phyloP scores from a whole-genome alignment of 2,329 filamentous ascomycete species.

The Neonectria punicea region DNA sequence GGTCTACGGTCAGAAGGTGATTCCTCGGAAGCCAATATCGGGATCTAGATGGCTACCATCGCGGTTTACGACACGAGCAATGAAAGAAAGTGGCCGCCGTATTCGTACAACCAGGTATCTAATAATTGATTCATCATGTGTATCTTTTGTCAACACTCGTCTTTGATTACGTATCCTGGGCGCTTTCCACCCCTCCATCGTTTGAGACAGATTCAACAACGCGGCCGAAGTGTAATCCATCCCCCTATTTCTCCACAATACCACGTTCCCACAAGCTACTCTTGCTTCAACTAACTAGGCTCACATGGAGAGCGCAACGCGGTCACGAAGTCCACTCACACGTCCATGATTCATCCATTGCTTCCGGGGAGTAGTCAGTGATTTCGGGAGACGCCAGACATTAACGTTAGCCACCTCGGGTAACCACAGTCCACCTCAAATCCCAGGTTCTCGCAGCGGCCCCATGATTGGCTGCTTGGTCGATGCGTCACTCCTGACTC shows the following conservation, averaged over 20 bases:
- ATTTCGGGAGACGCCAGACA: conserved; percentile 1
- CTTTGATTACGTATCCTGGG: not conserved
- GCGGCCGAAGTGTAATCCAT: not conserved
- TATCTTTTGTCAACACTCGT: not conserved
- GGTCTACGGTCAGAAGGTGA: not conserved
- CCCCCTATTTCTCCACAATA: not conserved
- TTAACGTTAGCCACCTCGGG: conserved; percentile 31
- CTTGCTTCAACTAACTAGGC: not conserved
- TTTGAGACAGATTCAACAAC: not conserved
- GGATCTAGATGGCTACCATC: not conserved
- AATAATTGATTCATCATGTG: not conserved
- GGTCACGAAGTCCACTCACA: not conserved
- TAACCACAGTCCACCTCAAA: conserved; percentile 17
- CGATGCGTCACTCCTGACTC: conserved; percentile 45
- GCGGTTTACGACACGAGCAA: not conserved
- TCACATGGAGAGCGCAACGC: not conserved
- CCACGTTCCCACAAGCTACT: not conserved
- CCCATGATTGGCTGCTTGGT: conserved; percentile 38
- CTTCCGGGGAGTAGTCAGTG: conserved; percentile 11
- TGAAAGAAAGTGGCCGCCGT: not conserved
- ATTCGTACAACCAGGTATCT: not conserved
- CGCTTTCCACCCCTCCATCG: too few species aligned
- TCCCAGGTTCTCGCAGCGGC: conserved; percentile 28
- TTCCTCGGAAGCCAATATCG: not conserved
- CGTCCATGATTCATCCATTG: not conserved